Base-by-base conservation (phyloP, 2,329 filamentous ascomycete species). In the Botrytis deweyae region DNA sequence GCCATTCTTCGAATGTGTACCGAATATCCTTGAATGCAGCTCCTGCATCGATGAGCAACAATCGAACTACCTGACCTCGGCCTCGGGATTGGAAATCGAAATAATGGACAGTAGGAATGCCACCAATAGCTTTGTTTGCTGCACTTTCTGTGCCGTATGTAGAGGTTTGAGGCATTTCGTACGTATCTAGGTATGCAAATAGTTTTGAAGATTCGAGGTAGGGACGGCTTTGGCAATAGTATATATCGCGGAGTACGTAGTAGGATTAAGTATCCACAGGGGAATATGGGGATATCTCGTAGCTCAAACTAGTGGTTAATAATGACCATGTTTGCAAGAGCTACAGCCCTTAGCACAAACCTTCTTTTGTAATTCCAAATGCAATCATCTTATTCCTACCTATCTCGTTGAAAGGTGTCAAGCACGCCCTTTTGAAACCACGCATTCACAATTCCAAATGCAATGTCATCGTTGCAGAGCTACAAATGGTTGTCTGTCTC, bases 61-160 rank as follows among this genome's bases (percentile, higher is more conserved):
- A 75, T 42, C 80, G 77, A 44, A 82, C 72, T 16, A 78, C 80
- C 74, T 82, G 79, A 14, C 79, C 79, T 18, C 80, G 77, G 36
- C 80, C 80, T 22, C 78, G 77, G 33, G 79, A 81, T 55, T 77
- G 74, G 72, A 80, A 81, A 74, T 81, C 79, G 67, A 80, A 79
- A 75, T 81, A 82, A 71, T 81, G 78, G 29, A 80, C 78, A 5
- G 75, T 78, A 12, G 81, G 80, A n/a, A 81, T 75, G 59, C 80
- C 80, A n/a, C 80, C 80, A 61, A 81, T 80, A 59, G 78, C 79
- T 49, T 78, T 75, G 76, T 81, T 81, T 62, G 76, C 77, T 36
- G 76, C 74, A 72, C 76, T 73, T 36, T 78, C 75, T 12, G 75
- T 77, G 72, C 79, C 77, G 69, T 76, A 73, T 8, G 69, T 46